Evolutionary conservation across 192 early-diverging fungal genomes (phyloP), one percentile per base, ranked within the genome.

Genomic region (Backusella luteola): DNA sequence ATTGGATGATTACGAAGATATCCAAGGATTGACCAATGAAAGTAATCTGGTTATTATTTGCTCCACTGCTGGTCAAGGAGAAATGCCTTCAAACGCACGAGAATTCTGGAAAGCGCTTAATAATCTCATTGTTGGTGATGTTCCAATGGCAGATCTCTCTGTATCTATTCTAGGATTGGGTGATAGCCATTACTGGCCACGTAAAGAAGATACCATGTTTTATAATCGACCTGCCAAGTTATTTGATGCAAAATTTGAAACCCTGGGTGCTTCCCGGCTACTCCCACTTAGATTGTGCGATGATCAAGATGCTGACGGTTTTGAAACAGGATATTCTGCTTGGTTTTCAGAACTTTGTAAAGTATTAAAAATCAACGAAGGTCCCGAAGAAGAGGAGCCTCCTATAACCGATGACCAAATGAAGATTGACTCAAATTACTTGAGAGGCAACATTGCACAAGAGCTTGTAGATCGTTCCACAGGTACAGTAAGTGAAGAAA

Each of bases 141-240:
- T 90, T 19, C 85, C 83, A 63, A 81, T 96, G 63, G 85, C 78
- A 67, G 90, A 89, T 66, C 90, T 93, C 35, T 80, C 86, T 63
- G 94, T 88, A 80, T 86, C 91, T 2, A 90, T 98, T 63, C 94
- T 97, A 87, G 96, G 92, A 26, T 78, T 98, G 68, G 96, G 97
- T 78, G 97, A 98, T 81, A 88, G 91, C 67, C 95, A 96, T 84
- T 98, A 98, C 91, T 98, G 96, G 96, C 96, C 96, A 42, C 89
- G 93, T 34, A 91, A 89, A 67, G 94, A 94, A 79, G 96, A 98
- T 76, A 89, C 90, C 44, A 88, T 93, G 73, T 97, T 93, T 83
- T 98, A 94, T 83, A 94, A 93, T 85, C 95, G 96, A 86, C 89
- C 93, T 17, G 95, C 92, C 11, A 95, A 94, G 84, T 92, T 95